A percentile compares a stretch with the other conserved stretches of the same genome.
Conservation (phyloP, 1,284 basidiomycete genomes). For the Irpex rosettiformis region DNA sequence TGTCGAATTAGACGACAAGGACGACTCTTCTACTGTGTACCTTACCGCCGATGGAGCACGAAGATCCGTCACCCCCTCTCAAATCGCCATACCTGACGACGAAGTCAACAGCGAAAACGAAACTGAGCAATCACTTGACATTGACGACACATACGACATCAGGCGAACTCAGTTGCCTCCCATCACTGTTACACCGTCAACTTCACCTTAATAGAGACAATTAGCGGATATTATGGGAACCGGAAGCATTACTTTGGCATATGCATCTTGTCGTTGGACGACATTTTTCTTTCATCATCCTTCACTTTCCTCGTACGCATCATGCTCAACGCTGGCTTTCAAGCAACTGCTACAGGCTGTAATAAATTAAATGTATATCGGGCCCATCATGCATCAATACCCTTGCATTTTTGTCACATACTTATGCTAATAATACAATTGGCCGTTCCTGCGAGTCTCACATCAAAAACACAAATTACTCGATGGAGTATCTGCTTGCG, state of each 20-base stretch:
- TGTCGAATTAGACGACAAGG: conserved; percentile 18
- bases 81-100: conserved; percentile 26
- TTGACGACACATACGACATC: not conserved
- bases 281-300: not conserved
- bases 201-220: conserved; percentile 8
- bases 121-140: conserved; percentile 26
- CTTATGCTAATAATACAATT: not conserved
- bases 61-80: conserved; percentile 30
- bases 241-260: conserved; percentile 6
- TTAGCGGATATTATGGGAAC: conserved; percentile 6
- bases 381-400: conserved; percentile 2
- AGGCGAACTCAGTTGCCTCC: conserved; percentile 6
- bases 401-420: conserved; percentile 5
- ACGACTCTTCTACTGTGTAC: conserved; percentile 10
- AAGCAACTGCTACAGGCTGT: conserved; percentile 1
- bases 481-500: too few species aligned
- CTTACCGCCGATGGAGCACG: not conserved
- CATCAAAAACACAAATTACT: too few species aligned
- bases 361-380: not conserved
- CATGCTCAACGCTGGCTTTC: not conserved
- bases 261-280: not conserved
- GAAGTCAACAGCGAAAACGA: conserved; percentile 34
- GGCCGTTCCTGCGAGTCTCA: not conserved
- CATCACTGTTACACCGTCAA: conserved; percentile 15
- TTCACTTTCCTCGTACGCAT: not conserved